Base-by-base conservation (phyloP, 768 basidiomycete genomes). In the Porphyrellus cyaneotinctus region DNA sequence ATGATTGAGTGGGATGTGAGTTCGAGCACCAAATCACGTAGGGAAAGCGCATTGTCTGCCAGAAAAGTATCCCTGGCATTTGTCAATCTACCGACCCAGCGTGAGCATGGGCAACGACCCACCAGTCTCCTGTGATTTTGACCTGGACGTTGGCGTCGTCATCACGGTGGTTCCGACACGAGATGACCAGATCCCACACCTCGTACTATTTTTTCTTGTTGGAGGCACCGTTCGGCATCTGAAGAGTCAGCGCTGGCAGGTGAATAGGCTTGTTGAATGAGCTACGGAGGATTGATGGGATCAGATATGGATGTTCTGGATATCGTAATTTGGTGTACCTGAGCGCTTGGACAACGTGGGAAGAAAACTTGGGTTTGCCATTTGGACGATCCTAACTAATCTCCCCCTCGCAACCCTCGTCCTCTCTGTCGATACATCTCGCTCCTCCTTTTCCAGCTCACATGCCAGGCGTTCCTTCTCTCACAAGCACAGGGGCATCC, bases 81-180 rank as follows among this genome's bases (percentile, higher is more conserved):
- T 24, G 55, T 64, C 43, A 59, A 32, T 32, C 35, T 43, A 47
- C 17, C 9, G 23, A 6, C 26, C 5, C 6, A 26, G 36, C 11
- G 36, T 36, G 26, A n/a, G 47, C 20, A 37, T 14, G 49, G 23
- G 32, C 4, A 43, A 9, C 30, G 6, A 67, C 80, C 57, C 66
- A 94, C 93, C 93, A 95, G 68, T 95, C 94, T 57, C 94, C 75
- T 13, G 88, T 84, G 57, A 95, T 91, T 79, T 97, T 97, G 55
- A 95, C 89, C 66, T 94, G 88, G 11, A 95, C 90, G 63, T 92
- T 91, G 47, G 78, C 78, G 68, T 95, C 87, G 26, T 75, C 71
- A n/a, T n/a, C n/a, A n/a, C n/a, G n/a, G 62, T 87, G 76, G 14
- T 83, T 76, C 23, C 92, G 71, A 57, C 93, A 78, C 0, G 91